Percentiles rank a stretch among this genome's conserved stretches.
Conservation (phyloP, 805 yeast species). For the Lipomyces mesembrius region DNA sequence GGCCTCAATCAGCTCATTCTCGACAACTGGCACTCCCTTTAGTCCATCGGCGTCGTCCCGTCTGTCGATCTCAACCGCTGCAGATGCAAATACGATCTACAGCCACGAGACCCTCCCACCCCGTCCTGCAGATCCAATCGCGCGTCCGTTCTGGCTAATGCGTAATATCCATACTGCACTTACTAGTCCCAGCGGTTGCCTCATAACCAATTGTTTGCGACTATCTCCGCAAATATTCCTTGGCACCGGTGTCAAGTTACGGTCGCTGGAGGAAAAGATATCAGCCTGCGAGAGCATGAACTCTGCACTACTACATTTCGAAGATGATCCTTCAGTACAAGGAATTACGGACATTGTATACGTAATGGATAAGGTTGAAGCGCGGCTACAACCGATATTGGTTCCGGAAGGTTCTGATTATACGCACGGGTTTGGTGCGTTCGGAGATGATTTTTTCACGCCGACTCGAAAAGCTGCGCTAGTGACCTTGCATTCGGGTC, state of each 20-base stretch:
- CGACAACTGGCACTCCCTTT: not conserved
- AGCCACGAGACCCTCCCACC: not conserved
- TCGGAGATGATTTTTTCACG: not conserved
- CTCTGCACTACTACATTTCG: slow-evolving; percentile 13
- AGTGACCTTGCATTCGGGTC: not conserved
- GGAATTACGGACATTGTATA: slow-evolving; percentile 10
- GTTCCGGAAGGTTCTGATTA: not conserved
- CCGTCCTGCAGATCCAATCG: slow-evolving; percentile 7
- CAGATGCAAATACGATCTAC: not conserved
- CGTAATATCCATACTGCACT: slow-evolving; percentile 17
- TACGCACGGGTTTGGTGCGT: slow-evolving; percentile 2
- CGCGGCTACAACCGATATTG: not conserved
- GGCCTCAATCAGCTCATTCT: not conserved
- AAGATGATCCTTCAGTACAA: slow-evolving; percentile 6
- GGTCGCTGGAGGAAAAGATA: slow-evolving; percentile 19
- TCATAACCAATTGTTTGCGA: not conserved
- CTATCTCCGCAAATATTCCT: slow-evolving; percentile 20
- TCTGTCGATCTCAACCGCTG: not conserved
- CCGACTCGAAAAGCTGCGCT: not conserved
- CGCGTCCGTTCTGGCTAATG: slow-evolving; percentile 24
- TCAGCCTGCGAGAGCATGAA: slow-evolving; percentile 11
- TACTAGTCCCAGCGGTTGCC: slow-evolving; percentile 14
- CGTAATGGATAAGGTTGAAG: slow-evolving; percentile 14
- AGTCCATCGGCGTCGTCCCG: not conserved
- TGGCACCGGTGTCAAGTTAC: slow-evolving; percentile 10